Evolutionary conservation across 352 stramenopile species (phyloP), one percentile per base, ranked within the genome.

Genomic region (Labyrinthula sp.): DNA sequence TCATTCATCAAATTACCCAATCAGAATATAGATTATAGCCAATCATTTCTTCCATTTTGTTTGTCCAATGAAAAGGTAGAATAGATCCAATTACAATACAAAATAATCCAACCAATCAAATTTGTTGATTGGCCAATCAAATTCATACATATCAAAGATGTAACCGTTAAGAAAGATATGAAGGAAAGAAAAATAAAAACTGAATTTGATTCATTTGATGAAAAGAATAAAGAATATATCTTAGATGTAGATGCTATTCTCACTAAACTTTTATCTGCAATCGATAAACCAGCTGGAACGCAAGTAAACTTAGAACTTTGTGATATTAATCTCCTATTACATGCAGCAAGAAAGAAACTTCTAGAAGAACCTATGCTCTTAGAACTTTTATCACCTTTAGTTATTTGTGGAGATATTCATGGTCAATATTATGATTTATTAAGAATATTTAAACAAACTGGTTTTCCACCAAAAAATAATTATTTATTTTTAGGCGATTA

Each of bases 401-500:
- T 94, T 60, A 93, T 96, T 59, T 80, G 71, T 54, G 76, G 75
- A 14, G 75, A 92, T 52, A 68, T 95, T 9, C 88, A 97, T 57
- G 88, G 88, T 14, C 88, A 97, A 48, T 97, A 95, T 61, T 91
- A 95, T 41, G 88, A 97, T 61, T 61, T 97, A 38, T 67, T 95
- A 31, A 64, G 79, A 17, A 59, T 92, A 8, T 92, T 92, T 50
- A 77, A 90, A 63, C 85, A 89, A 47, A 77, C 77, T 23, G 75
- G 76, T 0, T 89, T 89, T 63, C 79, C 79, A 45, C 79, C 79
- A 9, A 67, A 84, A 31, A 66, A 73, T 17, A 93, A 92, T 49
- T 97, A 95, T 65, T 66, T 97, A 30, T 95, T 97, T 52, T 63
- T 95, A 4, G 87, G 58, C 10, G 56, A 65, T 30, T 64, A 66